These are phyloP conservation scores for Croton setiger DNA, from an alignment of 441 rosid genomes.

Conservation along the genomic window DNA sequence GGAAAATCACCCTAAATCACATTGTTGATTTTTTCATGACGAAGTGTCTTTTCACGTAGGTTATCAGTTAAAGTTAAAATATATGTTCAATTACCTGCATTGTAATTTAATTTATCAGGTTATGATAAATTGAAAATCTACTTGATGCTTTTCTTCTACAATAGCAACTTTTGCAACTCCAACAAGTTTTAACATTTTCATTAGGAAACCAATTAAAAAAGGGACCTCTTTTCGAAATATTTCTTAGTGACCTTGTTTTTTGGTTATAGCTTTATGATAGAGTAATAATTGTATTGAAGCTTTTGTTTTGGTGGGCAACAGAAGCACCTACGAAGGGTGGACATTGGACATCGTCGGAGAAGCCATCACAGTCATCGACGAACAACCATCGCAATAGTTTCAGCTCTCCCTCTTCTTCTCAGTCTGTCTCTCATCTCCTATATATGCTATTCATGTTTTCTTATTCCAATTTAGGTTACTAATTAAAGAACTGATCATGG, in stretches of 20 bases:
- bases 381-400: conserved; percentile 56
- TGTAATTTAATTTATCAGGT: no score
- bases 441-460: not conserved
- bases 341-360: conserved; percentile 49
- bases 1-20: no score
- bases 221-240: not conserved
- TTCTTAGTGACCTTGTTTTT: not conserved
- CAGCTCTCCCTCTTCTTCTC: conserved; percentile 64
- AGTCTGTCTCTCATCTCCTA: conserved; percentile 43
- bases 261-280: not conserved
- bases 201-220: not conserved
- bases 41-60: no score
- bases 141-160: no score
- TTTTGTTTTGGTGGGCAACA: conserved; percentile 27
- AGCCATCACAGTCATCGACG: conserved; percentile 48
- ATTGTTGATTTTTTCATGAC: no score
- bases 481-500: not conserved
- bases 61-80: not conserved
- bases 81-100: no score
- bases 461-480: not conserved
- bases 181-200: not conserved
- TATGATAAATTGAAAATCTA: no score
- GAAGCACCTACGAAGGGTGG: conserved; percentile 40
- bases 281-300: not conserved
- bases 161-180: no score